A percentile compares a stretch with the other conserved stretches of the same genome.
Evolutionary conservation across 108 stramenopile genomes (phyloP).

Genomic region (Stephanodiscus minutulus): DNA sequence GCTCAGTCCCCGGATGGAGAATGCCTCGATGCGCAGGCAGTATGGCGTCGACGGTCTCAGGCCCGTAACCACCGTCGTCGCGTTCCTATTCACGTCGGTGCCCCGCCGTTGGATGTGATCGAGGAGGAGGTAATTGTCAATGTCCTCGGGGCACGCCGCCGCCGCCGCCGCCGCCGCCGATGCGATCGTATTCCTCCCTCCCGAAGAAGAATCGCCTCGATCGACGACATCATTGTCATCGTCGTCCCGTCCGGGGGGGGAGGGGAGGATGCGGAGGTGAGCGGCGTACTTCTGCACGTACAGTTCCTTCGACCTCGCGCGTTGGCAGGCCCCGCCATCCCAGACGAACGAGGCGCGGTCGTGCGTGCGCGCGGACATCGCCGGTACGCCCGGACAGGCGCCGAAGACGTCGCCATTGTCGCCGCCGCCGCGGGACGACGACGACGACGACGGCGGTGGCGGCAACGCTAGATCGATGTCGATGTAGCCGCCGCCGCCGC

Average conservation of each 20-base stretch:
- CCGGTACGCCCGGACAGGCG: slow-evolving; percentile 3
- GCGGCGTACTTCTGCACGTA: slow-evolving; percentile 15
- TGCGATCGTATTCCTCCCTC: too few relatives aligned
- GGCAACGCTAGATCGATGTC: slow-evolving; percentile 6
- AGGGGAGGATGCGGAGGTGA: not conserved
- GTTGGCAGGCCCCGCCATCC: slow-evolving; percentile 8
- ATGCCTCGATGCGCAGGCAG: slow-evolving; percentile 12
- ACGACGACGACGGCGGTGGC: too few relatives aligned
- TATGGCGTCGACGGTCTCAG: slow-evolving; percentile 11
- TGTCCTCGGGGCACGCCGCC: not conserved
- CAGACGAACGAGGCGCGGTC: slow-evolving; percentile 7
- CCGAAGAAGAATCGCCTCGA: too few relatives aligned
- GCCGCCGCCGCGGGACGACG: not conserved
- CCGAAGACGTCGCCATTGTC: not conserved
- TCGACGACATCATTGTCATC: too few relatives aligned
- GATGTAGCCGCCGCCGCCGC: slow-evolving; percentile 10
- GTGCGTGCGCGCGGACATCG: not conserved
- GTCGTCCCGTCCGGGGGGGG: not conserved
- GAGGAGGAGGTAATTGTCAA: not conserved
- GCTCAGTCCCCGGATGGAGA: slow-evolving; percentile 4
- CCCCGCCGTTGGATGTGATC: not conserved
- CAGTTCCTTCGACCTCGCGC: not conserved
- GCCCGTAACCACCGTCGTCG: not conserved
- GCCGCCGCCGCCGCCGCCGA: too few relatives aligned
- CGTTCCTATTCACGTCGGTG: not conserved